Evolutionary conservation across 164 flowering plant species (phyloP), one percentile per base, ranked within the genome.

Genomic region (Taxillus chinensis): DNA sequence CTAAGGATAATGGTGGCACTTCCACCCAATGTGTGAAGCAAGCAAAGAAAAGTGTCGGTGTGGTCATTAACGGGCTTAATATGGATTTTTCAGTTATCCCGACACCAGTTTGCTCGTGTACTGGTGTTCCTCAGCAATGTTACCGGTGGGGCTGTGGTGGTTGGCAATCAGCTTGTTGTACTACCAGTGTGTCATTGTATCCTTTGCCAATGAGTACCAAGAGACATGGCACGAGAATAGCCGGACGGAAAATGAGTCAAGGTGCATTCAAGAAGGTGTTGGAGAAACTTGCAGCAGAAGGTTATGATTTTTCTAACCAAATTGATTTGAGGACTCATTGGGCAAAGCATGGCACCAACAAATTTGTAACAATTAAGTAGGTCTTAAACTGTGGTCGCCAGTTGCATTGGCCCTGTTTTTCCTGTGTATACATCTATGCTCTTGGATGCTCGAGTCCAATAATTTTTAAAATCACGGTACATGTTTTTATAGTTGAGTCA

Each of bases 121-220:
- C 95, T 40, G 92, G 91, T 62, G 40, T 73, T 45, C 83, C 91
- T 52, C 95, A 90, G 69, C 95, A 86, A 67, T 90, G 97, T 61
- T 90, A 90, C 66, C 74, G 89, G 40, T 90, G 97, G 97, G 97
- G 97, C 3, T 85, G 89, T 68, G 97, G 97, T 60, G 97, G 97
- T 39, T 90, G 97, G 97, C 97, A 90, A 56, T 87, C 95, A 0
- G 95, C 97, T 5, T 90, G 97, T 61, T 90, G 96, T 66, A 86
- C 97, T 10, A 90, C 95, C 8, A 82, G 81, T 65, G 74, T 90
- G 38, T 87, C 95, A 0, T 69, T 83, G 74, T 81, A 90, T 64
- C 97, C 97, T 2, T 63, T 90, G 65, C 97, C 97, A 6, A 85
- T 90, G 97, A 87, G 92, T 70, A 82, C 77, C 14, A 90, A 87